Conservation (phyloP, 805 yeast genomes). For the Schwanniomyces pseudopolymorphus region DNA sequence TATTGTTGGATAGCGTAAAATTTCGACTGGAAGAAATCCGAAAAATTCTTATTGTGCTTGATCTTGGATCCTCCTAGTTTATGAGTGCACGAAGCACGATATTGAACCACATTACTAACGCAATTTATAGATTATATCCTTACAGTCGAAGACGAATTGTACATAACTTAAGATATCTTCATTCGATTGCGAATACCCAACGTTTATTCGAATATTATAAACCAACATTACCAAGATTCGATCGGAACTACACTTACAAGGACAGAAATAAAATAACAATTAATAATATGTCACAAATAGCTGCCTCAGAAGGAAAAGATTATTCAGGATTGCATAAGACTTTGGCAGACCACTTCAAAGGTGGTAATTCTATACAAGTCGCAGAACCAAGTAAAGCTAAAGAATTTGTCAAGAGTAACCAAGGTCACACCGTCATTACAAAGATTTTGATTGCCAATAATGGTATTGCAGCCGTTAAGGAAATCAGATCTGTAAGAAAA, state of each 20-base stretch:
- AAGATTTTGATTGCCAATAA: constrained; percentile 92
- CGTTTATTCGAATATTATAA: not conserved
- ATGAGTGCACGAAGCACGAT: constrained; percentile 5
- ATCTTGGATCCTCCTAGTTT: constrained; percentile 1
- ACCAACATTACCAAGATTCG: not conserved
- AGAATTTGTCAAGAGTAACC: constrained; percentile 79
- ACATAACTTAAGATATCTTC: constrained; percentile 3
- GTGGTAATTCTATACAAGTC: constrained; percentile 70
- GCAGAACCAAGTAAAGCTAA: constrained; percentile 80
- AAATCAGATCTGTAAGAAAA: constrained; percentile 93
- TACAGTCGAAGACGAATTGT: constrained; percentile 1
- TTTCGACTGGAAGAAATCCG: not conserved
- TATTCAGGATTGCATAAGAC: constrained; percentile 27
- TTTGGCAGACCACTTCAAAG: constrained; percentile 75
- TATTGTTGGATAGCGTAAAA: not conserved
- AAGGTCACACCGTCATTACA: constrained; percentile 93
- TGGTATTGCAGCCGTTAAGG: constrained; percentile 99
- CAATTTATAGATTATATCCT: not conserved
- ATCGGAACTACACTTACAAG: not conserved
- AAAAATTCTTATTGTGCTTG: not conserved
- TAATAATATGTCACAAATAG: constrained; percentile 1
- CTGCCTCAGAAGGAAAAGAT: constrained; percentile 11
- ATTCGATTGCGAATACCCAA: constrained; percentile 3
- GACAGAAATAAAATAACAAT: not conserved
- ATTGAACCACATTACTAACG: constrained; percentile 3